These are phyloP conservation scores for Fusarium sp. DNA, from an alignment of 2,329 filamentous ascomycete genomes.

Conservation along the genomic window DNA sequence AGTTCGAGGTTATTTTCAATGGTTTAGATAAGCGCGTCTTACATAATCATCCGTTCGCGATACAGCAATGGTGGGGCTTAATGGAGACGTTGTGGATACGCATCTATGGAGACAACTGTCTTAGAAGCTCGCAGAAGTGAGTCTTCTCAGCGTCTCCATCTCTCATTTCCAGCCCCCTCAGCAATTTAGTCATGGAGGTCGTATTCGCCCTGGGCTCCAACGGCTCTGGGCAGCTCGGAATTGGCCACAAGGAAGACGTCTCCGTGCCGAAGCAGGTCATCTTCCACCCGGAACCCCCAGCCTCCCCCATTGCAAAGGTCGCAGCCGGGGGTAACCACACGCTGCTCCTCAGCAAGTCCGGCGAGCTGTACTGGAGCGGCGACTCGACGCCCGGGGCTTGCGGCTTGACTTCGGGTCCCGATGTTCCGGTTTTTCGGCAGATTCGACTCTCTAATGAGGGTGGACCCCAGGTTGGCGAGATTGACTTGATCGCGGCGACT, in stretches of 20 bases:
- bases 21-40: slow-evolving; percentile 33
- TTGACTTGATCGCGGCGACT: slow-evolving; percentile 72
- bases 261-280: slow-evolving; percentile 72
- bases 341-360: slow-evolving; percentile 72
- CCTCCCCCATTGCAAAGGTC: slow-evolving; percentile 53
- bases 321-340: slow-evolving; percentile 89
- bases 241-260: slow-evolving; percentile 78
- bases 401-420: slow-evolving; percentile 53
- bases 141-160: slow-evolving; percentile 10
- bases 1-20: slow-evolving; percentile 39
- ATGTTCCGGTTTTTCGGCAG: slow-evolving; percentile 54
- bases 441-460: slow-evolving; percentile 50
- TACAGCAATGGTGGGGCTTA: slow-evolving; percentile 37
- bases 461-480: slow-evolving; percentile 43
- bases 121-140: slow-evolving; percentile 27
- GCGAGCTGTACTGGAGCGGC: slow-evolving; percentile 74
- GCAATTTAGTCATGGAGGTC: slow-evolving; percentile 54
- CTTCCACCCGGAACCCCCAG: slow-evolving; percentile 60
- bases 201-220: slow-evolving; percentile 82
- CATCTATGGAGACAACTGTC: slow-evolving; percentile 34
- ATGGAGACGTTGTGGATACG: slow-evolving; percentile 14
- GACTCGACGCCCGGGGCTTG: slow-evolving; percentile 68
- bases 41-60: slow-evolving; percentile 38
- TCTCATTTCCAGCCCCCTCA: slow-evolving; percentile 8
- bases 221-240: slow-evolving; percentile 79